Conservation (phyloP, 2,329 filamentous ascomycete species). For the Exserohilum turcica region DNA sequence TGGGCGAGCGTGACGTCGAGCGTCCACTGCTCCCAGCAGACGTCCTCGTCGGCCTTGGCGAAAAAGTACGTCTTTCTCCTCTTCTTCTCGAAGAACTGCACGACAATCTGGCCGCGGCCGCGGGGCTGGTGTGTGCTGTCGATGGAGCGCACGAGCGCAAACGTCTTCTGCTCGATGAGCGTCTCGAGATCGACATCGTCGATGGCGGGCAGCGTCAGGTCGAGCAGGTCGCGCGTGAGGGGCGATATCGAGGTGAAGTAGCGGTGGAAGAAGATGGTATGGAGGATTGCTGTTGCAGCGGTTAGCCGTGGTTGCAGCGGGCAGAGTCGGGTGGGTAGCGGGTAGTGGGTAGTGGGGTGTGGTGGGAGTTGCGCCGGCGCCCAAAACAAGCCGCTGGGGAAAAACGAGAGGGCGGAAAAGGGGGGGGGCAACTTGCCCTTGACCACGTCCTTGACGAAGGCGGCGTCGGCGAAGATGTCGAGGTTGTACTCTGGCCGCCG, state of each 20-base stretch:
- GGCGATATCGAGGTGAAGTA: slow-evolving; percentile 90
- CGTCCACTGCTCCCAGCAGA: slow-evolving; percentile 97
- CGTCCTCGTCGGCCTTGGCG: slow-evolving; percentile 81
- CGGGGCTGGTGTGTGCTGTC: slow-evolving; percentile 63
- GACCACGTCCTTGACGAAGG: slow-evolving; percentile 87
- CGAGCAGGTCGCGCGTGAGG: slow-evolving; percentile 83
- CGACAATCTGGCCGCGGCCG: slow-evolving; percentile 76
- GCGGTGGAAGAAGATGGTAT: slow-evolving; percentile 98
- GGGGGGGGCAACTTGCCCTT: slow-evolving; percentile 68
- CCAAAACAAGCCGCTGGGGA: slow-evolving; percentile 3
- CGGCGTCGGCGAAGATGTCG: slow-evolving; percentile 90
- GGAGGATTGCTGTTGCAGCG: slow-evolving; percentile 72
- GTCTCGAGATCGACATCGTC: slow-evolving; percentile 90
- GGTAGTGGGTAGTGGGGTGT: slow-evolving; percentile 6
- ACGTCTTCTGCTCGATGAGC: slow-evolving; percentile 86
- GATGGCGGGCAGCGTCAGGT: slow-evolving; percentile 86
- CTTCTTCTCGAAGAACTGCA: slow-evolving; percentile 95
- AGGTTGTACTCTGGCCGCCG: slow-evolving; percentile 86
- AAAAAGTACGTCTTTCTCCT: slow-evolving; percentile 76
- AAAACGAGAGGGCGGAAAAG: slow-evolving; percentile 4
- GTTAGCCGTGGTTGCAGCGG: slow-evolving; percentile 18
- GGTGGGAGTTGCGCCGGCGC: slow-evolving; percentile 8
- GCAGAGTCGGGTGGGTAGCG: slow-evolving; percentile 11
- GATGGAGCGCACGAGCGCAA: slow-evolving; percentile 75
- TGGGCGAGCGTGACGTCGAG: slow-evolving; percentile 92